Evolutionary conservation across 129 eudicot genomes (phyloP).

Genomic region (Escallonia herrerae): DNA sequence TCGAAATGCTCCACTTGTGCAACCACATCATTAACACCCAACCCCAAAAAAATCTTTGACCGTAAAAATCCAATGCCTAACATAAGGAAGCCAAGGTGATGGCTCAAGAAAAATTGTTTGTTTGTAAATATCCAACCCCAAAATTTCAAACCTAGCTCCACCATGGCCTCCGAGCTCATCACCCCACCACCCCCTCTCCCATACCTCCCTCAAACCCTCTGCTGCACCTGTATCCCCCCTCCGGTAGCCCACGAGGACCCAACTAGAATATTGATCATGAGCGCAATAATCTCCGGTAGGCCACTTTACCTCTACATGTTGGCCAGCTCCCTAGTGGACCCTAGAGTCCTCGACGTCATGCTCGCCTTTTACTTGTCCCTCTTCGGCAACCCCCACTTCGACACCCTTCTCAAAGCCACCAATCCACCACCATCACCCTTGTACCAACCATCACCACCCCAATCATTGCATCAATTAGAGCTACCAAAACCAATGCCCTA

Average conservation of each 20-base stretch:
- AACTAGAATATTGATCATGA: slow-evolving; percentile 18
- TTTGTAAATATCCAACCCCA: no score
- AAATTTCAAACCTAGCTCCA: no score
- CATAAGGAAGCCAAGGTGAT: no score
- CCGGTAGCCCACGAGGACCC: slow-evolving; percentile 19
- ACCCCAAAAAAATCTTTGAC: no score
- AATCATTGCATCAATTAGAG: no score
- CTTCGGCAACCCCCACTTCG: slow-evolving; percentile 53
- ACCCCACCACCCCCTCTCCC: slow-evolving; percentile 16
- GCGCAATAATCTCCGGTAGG: slow-evolving; percentile 41
- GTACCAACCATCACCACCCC: no score
- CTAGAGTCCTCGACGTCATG: slow-evolving; percentile 53
- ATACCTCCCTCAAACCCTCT: neutral
- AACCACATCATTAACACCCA: no score
- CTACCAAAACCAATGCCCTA: no score
- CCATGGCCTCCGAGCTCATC: slow-evolving; percentile 23
- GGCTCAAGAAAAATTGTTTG: no score
- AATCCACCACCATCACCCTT: no score
- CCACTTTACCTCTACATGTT: slow-evolving; percentile 55
- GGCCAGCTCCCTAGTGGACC: slow-evolving; percentile 51
- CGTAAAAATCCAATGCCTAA: no score
- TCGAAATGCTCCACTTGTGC: no score
- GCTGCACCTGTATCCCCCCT: slow-evolving; percentile 1
- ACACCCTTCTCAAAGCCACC: slow-evolving; percentile 42
- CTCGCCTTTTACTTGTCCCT: slow-evolving; percentile 42